Evolutionary conservation across 495 filamentous ascomycete genomes (phyloP).

Genomic region (Baudoinia panamericana): DNA sequence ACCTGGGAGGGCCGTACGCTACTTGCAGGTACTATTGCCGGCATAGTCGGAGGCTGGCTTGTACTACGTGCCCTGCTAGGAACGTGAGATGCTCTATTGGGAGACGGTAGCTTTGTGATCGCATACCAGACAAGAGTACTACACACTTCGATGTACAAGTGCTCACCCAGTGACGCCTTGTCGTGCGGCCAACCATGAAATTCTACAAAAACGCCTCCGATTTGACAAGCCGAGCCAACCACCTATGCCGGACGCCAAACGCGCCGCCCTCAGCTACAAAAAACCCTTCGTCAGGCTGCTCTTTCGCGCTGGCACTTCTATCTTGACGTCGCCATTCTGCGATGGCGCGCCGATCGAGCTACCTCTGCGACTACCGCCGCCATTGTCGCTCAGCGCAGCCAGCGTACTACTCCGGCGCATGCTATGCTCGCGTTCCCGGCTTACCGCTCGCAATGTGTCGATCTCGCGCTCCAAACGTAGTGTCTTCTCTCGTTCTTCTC

Average conservation of each 20-base stretch:
- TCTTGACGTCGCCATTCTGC: conserved; percentile 24
- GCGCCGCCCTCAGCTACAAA: conserved; percentile 24
- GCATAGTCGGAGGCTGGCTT: conserved; percentile 12
- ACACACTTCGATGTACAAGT: no score
- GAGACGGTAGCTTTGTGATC: neutral
- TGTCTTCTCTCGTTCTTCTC: conserved; percentile 76
- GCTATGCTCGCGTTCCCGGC: conserved; percentile 41
- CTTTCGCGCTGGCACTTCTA: conserved; percentile 22
- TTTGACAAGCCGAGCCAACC: conserved; percentile 3
- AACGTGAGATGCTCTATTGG: no score
- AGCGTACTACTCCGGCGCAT: conserved; percentile 29
- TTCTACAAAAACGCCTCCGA: conserved; percentile 23
- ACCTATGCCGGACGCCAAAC: conserved; percentile 4
- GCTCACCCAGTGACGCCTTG: neutral
- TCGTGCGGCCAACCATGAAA: neutral
- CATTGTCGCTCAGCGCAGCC: conserved; percentile 26
- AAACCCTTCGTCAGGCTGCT: conserved; percentile 30
- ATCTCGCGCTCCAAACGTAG: conserved; percentile 77
- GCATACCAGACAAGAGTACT: neutral
- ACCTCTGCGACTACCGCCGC: conserved; percentile 29
- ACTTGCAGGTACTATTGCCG: conserved; percentile 25
- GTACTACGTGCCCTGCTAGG: conserved; percentile 11
- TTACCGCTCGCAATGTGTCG: conserved; percentile 67
- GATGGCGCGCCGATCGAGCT: conserved; percentile 22
- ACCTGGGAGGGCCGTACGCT: conserved; percentile 50